Evolutionary conservation across 306 rosid species (phyloP).

Genomic region (Pachyrhizus erosus): DNA sequence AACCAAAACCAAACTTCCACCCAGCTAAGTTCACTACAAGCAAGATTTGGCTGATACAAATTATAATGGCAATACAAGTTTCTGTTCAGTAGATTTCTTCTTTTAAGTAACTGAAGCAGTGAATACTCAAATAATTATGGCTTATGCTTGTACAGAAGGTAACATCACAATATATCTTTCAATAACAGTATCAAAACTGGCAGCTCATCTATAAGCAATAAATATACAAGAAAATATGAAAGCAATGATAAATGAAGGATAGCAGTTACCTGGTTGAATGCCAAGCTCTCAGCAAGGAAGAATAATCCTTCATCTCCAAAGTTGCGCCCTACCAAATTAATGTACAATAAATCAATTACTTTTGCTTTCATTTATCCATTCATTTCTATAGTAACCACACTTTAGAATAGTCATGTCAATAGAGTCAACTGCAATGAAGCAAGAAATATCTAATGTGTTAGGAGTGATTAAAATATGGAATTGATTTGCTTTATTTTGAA

Average conservation of each 20-base stretch:
- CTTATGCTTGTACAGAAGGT: background rate
- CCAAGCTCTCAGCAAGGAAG: conserved; percentile 92
- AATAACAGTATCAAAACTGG: conserved; percentile 14
- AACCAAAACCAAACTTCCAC: conserved; percentile 23
- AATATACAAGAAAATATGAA: conserved; percentile 31
- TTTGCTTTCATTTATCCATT: conserved; percentile 32
- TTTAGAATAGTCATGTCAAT: conserved; percentile 16
- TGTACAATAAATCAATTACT: conserved; percentile 9
- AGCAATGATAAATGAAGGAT: conserved; percentile 28
- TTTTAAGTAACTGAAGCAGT: conserved; percentile 27
- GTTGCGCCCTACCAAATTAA: conserved; percentile 76
- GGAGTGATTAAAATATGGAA: conserved; percentile 33
- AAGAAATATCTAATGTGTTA: background rate
- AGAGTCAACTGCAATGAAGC: conserved; percentile 29
- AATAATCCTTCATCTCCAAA: conserved; percentile 95
- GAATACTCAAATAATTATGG: conserved; percentile 31
- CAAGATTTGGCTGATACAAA: conserved; percentile 8
- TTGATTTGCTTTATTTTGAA: background rate
- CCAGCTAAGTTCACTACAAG: conserved; percentile 16
- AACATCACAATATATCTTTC: conserved; percentile 18
- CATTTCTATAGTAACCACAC: background rate
- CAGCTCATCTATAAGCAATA: background rate
- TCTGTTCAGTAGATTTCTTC: conserved; percentile 28
- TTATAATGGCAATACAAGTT: conserved; percentile 7
- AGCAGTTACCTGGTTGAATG: conserved; percentile 74